Evolutionary conservation across 495 filamentous ascomycete species (phyloP), one percentile per base, ranked within the genome.

Genomic region (Daldinia vernicosa): DNA sequence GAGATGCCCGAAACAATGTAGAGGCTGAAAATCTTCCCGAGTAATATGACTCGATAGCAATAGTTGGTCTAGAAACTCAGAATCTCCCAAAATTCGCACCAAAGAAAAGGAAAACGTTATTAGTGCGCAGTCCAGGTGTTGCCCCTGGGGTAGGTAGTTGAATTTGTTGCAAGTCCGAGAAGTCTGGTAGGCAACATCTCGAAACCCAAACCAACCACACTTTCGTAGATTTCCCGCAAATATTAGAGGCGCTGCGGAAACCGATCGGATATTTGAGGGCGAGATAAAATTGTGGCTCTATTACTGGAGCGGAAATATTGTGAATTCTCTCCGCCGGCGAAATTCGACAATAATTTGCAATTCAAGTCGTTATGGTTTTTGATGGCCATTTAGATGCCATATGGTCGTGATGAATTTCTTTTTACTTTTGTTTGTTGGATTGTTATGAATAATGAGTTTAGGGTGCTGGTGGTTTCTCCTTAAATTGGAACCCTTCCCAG

Each of bases 381-480:
- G 37, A 63, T 52, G 50, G 19, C 52, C 5, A 5, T 9, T 45
- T 63, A 43, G 30, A 53, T 63, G 54, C 43, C 59, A 40, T 66
- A 63, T 71, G 3, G 40, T 62, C 60, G 66, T 72, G 54, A 55
- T 37, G 15, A 9, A 57, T 61, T 45, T 66, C 14, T 69, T 40
- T 40, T 61, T 50, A 58, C 24, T 54, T 63, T 52, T 56, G 12
- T 35, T 47, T 55, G 6, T 39, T 56, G 12, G 0, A 17, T 43
- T 59, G 24, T 60, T 26, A 15, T 22, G 19, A 17, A 51, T 54
- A 17, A 12, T 2, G 17, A 22, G 12, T 53, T 26, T 24, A n/a
- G 37, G 17, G 22, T 19, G 4, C 54, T 37, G 8, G 2, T n/a
- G 27, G n/a, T 6, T 51, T 17, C 53, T 17, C 22, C 40, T 40